Evolutionary conservation across 202 grass and related monocot species (phyloP).

Genomic region (Zizania palustris): DNA sequence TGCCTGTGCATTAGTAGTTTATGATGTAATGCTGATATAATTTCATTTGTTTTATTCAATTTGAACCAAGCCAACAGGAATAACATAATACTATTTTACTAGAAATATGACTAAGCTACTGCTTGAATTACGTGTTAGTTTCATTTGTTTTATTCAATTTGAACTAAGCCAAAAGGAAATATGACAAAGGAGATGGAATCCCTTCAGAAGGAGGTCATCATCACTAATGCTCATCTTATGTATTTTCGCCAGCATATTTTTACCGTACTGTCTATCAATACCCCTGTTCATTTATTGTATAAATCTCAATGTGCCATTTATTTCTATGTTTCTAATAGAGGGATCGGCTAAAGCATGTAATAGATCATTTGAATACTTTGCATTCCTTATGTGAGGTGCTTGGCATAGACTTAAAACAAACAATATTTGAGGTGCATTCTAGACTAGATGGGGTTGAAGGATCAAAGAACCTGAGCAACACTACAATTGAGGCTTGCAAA

Average conservation of each 20-base stretch:
- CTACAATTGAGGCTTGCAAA: constrained; percentile 70
- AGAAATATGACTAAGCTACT: not conserved
- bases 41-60: constrained; percentile 7
- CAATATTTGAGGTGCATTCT: constrained; percentile 64
- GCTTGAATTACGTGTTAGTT: constrained; percentile 42
- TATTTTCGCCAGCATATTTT: constrained; percentile 15
- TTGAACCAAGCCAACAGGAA: not conserved
- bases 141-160: no score
- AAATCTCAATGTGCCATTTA: constrained; percentile 14
- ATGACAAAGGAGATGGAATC: constrained; percentile 62
- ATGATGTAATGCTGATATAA: no score
- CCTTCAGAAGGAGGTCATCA: constrained; percentile 86
- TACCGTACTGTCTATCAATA: not conserved
- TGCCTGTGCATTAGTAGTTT: not conserved
- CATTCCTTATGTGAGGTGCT: constrained; percentile 75
- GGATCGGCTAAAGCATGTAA: constrained; percentile 75
- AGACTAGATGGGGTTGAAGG: constrained; percentile 71
- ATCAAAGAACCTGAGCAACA: constrained; percentile 74
- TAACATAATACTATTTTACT: not conserved
- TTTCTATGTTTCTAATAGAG: constrained; percentile 55
- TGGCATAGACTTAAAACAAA: constrained; percentile 81
- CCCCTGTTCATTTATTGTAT: constrained; percentile 15
- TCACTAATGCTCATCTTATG: constrained; percentile 1
- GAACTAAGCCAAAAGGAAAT: no score
- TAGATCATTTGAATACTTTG: constrained; percentile 70